phyloP scores from a whole-genome alignment of 495 filamentous ascomycete species.

The Penicillium samsonianum region DNA sequence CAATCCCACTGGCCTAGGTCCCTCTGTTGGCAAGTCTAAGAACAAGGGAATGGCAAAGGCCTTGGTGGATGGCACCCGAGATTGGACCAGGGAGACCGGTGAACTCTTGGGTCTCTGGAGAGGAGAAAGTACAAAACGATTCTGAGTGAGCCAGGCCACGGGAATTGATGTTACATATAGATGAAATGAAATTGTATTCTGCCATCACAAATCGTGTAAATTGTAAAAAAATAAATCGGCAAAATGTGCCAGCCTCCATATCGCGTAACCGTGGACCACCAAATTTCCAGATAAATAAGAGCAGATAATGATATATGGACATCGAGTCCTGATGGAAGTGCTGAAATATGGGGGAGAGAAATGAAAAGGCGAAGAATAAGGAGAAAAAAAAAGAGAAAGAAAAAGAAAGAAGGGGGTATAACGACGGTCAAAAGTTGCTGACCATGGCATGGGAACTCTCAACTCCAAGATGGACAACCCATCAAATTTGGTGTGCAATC shows the following conservation, averaged over 20 bases:
- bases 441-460: slow-evolving; percentile 3
- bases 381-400: slow-evolving; percentile 6
- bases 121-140: slow-evolving; percentile 52
- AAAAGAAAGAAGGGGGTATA: slow-evolving; percentile 32
- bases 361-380: slow-evolving; percentile 10
- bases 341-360: not conserved
- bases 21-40: slow-evolving; percentile 53
- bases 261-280: not conserved
- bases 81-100: slow-evolving; percentile 71
- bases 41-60: slow-evolving; percentile 89
- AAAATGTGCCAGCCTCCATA: not conserved
- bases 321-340: not conserved
- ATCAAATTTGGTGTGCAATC: slow-evolving; percentile 14
- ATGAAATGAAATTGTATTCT: slow-evolving; percentile 5
- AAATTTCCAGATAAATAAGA: not conserved
- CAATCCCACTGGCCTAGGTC: slow-evolving; percentile 41
- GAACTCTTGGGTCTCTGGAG: slow-evolving; percentile 70
- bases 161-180: slow-evolving; percentile 10
- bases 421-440: slow-evolving; percentile 24
- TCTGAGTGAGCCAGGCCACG: slow-evolving; percentile 25
- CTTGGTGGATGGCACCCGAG: slow-evolving; percentile 73
- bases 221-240: slow-evolving; percentile 1
- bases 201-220: slow-evolving; percentile 8
- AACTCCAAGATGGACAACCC: slow-evolving; percentile 17
- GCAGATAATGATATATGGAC: slow-evolving; percentile 7